Evolutionary conservation across 1,284 basidiomycete species (phyloP).

Genomic region (Amylostereum areolatum): DNA sequence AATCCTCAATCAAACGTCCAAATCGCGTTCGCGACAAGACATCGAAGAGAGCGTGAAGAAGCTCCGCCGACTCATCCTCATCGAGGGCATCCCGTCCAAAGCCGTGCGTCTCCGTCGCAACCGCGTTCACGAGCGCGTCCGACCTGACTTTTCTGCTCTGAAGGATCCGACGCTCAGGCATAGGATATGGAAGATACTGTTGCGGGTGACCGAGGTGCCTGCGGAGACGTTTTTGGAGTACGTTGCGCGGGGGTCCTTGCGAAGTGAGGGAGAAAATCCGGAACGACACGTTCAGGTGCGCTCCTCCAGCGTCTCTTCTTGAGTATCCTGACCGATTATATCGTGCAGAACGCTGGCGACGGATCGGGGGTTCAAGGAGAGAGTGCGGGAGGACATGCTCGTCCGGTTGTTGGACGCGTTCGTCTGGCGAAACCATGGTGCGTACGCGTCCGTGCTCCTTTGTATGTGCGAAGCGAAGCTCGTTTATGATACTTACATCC

Average conservation of each 20-base stretch:
- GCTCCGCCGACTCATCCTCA: constrained; percentile 76
- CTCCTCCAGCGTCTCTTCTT: background rate
- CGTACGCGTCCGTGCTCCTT: background rate
- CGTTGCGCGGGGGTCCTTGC: constrained; percentile 76
- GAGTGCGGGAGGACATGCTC: constrained; percentile 95
- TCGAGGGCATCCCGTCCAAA: constrained; percentile 79
- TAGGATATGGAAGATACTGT: constrained; percentile 88
- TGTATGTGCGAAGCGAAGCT: background rate
- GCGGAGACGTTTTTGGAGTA: constrained; percentile 76
- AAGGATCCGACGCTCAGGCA: constrained; percentile 74
- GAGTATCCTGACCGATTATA: constrained; percentile 8
- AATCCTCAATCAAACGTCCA: constrained; percentile 64
- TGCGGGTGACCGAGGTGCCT: constrained; percentile 74
- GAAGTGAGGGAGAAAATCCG: constrained; percentile 86
- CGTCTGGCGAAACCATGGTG: constrained; percentile 90
- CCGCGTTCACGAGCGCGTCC: too few relatives aligned
- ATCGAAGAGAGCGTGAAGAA: constrained; percentile 78
- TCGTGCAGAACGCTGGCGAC: constrained; percentile 83
- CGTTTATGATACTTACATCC: constrained; percentile 3
- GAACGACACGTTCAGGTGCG: constrained; percentile 74
- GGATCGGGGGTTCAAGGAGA: constrained; percentile 90
- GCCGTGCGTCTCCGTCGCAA: constrained; percentile 31
- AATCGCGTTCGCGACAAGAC: constrained; percentile 59
- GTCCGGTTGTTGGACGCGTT: constrained; percentile 93
- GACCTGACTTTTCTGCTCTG: background rate